Evolutionary conservation across 73 alveolate species (phyloP).

Genomic region (Symbiodinium pilosum): DNA sequence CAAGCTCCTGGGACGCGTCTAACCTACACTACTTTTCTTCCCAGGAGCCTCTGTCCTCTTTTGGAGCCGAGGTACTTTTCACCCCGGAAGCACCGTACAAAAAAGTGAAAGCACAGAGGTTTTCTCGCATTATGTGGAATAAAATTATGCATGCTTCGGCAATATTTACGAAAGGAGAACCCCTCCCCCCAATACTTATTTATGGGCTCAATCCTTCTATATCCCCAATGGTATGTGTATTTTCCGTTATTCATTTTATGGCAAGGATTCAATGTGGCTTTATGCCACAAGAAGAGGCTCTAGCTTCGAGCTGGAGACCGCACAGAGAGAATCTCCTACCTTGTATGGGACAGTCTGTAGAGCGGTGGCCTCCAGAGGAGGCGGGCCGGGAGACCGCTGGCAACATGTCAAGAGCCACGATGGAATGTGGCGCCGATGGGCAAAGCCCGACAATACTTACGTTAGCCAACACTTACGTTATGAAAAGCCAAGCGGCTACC

Average conservation of each 20-base stretch:
- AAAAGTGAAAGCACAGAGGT: not conserved
- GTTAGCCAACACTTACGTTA: not conserved
- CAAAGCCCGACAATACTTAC: not conserved
- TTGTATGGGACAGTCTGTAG: not conserved
- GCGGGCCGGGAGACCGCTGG: slow-evolving; percentile 9
- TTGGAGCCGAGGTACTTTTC: no score
- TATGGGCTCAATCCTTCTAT: not conserved
- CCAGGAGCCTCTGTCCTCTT: no score
- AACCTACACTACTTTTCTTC: no score
- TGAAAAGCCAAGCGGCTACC: not conserved
- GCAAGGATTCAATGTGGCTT: not conserved
- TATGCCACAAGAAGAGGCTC: not conserved
- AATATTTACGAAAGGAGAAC: no score
- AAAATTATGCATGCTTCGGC: not conserved
- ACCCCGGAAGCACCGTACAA: no score
- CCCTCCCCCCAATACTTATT: no score
- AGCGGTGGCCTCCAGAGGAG: slow-evolving; percentile 6
- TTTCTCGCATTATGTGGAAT: not conserved
- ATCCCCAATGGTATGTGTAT: not conserved
- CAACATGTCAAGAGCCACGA: not conserved
- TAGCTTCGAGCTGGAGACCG: not conserved
- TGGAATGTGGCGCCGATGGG: not conserved
- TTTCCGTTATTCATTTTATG: not conserved
- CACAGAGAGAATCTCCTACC: not conserved
- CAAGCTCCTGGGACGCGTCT: no score